phyloP scores from a whole-genome alignment of 257 asterid genomes.

The Pogostemon cablin region DNA sequence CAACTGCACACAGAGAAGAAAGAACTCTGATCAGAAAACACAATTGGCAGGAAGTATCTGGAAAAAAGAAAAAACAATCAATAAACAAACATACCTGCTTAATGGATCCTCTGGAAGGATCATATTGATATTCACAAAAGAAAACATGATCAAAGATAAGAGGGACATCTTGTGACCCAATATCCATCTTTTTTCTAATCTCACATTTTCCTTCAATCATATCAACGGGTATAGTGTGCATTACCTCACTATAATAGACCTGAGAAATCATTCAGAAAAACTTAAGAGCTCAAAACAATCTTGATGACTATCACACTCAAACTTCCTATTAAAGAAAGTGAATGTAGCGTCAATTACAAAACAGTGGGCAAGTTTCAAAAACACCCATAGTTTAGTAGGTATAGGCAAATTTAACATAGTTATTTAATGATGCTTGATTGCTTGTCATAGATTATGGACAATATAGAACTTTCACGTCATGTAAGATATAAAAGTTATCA shows the following conservation, averaged over 20 bases:
- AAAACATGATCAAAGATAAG: conserved; percentile 69
- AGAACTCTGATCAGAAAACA: conserved; percentile 30
- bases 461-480: not conserved
- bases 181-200: conserved; percentile 75
- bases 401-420: not conserved
- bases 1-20: conserved; percentile 56
- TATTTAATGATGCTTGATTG: conserved; percentile 4
- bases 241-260: conserved; percentile 88
- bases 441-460: conserved; percentile 1
- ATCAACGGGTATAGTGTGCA: conserved; percentile 57
- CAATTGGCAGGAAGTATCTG: too few species aligned
- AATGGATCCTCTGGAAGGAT: conserved; percentile 79
- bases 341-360: too few species aligned
- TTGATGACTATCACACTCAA: conserved; percentile 7
- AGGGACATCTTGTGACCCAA: conserved; percentile 70
- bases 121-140: conserved; percentile 83
- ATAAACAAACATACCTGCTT: conserved; percentile 59
- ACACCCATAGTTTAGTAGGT: not conserved
- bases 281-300: conserved; percentile 21
- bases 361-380: not conserved
- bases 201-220: conserved; percentile 83
- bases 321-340: not conserved
- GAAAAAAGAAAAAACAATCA: not conserved
- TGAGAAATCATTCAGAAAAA: conserved; percentile 43
- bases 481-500: conserved; percentile 33